Evolutionary conservation across 352 stramenopile genomes (phyloP).

Genomic region (Thalassiosira hispida): DNA sequence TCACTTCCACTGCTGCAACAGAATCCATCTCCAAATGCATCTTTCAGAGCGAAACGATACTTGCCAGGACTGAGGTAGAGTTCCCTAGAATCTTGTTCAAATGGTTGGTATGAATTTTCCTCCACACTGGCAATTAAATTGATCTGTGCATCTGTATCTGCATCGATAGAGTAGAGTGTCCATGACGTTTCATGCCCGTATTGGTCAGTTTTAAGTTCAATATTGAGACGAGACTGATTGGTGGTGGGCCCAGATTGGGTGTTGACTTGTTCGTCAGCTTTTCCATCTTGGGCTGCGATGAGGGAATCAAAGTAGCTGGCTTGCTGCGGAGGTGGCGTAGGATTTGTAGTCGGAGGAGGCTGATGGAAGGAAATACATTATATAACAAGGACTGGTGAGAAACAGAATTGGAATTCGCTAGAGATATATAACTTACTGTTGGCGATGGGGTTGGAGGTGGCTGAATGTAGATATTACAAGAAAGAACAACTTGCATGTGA

Average conservation of each 20-base stretch:
- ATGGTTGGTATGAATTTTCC: constrained; percentile 6
- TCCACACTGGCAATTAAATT: not conserved
- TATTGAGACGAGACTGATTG: constrained; percentile 2
- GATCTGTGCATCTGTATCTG: constrained; percentile 3
- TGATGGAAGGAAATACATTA: too few relatives aligned
- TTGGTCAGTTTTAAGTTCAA: constrained; percentile 17
- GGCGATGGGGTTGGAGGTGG: too few relatives aligned
- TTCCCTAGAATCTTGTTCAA: not conserved
- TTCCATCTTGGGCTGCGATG: not conserved
- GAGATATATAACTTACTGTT: too few relatives aligned
- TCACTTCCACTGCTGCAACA: constrained; percentile 18
- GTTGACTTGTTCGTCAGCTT: not conserved
- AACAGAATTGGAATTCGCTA: too few relatives aligned
- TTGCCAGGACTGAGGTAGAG: constrained; percentile 3
- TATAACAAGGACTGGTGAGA: too few relatives aligned
- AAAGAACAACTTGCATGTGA: too few relatives aligned
- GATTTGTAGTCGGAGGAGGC: too few relatives aligned
- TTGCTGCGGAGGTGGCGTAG: not conserved
- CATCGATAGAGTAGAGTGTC: constrained; percentile 5
- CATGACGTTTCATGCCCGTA: constrained; percentile 20
- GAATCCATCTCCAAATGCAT: constrained; percentile 24
- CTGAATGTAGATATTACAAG: too few relatives aligned
- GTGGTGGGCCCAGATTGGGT: not conserved
- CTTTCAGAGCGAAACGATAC: constrained; percentile 14
- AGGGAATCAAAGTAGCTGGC: not conserved